These are phyloP conservation scores for Penicillium sp. DNA, from an alignment of 2,329 filamentous ascomycete genomes.

Conservation along the genomic window DNA sequence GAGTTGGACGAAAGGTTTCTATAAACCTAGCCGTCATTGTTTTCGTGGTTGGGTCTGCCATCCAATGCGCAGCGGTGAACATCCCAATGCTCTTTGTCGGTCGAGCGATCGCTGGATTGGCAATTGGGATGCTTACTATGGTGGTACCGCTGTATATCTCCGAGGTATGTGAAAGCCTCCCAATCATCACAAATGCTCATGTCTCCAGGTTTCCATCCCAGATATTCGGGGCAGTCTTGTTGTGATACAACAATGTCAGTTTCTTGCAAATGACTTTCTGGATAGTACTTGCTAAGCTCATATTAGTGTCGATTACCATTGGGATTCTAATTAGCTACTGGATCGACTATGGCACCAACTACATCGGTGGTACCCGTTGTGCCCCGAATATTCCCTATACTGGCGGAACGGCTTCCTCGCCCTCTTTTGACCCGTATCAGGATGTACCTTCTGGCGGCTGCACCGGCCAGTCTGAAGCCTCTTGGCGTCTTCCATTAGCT, in stretches of 20 bases:
- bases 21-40: constrained; percentile 54
- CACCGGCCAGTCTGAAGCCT: constrained; percentile 49
- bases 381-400: constrained; percentile 50
- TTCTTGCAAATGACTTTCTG: not conserved
- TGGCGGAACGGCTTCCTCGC: constrained; percentile 41
- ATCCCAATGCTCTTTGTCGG: constrained; percentile 47
- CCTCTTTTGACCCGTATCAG: constrained; percentile 44
- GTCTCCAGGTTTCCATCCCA: constrained; percentile 41
- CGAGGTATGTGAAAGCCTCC: constrained; percentile 36
- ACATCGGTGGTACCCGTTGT: constrained; percentile 49
- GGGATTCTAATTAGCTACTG: constrained; percentile 42
- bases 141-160: constrained; percentile 57
- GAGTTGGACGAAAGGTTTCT: constrained; percentile 53
- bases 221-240: constrained; percentile 41
- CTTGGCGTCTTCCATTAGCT: constrained; percentile 50
- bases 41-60: constrained; percentile 53
- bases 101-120: constrained; percentile 48
- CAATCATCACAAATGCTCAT: not conserved
- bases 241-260: constrained; percentile 40
- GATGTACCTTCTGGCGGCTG: constrained; percentile 49
- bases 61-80: constrained; percentile 47
- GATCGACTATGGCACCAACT: constrained; percentile 48
- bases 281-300: not conserved
- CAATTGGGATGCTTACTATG: constrained; percentile 46
- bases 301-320: constrained; percentile 44